Conservation (phyloP, 257 asterid species). For the Apocynum venetum region DNA sequence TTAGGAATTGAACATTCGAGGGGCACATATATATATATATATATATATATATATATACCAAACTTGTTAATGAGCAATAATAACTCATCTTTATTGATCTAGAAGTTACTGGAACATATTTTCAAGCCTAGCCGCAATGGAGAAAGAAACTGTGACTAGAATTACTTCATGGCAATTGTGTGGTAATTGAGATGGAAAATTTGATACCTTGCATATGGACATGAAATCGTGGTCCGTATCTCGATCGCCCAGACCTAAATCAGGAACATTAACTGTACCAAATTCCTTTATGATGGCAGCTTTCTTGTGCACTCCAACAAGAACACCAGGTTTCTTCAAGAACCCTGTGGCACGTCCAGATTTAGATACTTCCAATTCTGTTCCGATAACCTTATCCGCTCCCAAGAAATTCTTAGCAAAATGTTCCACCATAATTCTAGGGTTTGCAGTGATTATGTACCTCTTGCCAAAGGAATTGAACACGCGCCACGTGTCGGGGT, state of each 20-base stretch:
- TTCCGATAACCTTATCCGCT: constrained; percentile 81
- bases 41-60: too few relatives aligned
- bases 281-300: constrained; percentile 55
- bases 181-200: not conserved
- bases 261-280: constrained; percentile 50
- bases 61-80: too few relatives aligned
- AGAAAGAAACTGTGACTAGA: too few relatives aligned
- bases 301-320: constrained; percentile 57
- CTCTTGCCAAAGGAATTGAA: constrained; percentile 72
- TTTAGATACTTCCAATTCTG: constrained; percentile 58
- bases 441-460: constrained; percentile 68
- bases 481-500: constrained; percentile 66
- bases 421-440: constrained; percentile 79
- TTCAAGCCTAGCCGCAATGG: too few relatives aligned
- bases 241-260: constrained; percentile 85
- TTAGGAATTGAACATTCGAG: too few relatives aligned
- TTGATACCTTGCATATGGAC: constrained; percentile 80
- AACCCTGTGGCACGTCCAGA: constrained; percentile 84
- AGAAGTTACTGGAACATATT: too few relatives aligned
- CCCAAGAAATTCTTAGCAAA: constrained; percentile 61
- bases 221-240: constrained; percentile 74
- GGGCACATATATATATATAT: too few relatives aligned
- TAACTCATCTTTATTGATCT: too few relatives aligned
- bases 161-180: too few relatives aligned
- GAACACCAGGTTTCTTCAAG: constrained; percentile 70